Percentiles rank a stretch among this genome's conserved stretches.
phyloP scores from a whole-genome alignment of 2,329 filamentous ascomycete genomes.

The Rachicladosporium sp. region DNA sequence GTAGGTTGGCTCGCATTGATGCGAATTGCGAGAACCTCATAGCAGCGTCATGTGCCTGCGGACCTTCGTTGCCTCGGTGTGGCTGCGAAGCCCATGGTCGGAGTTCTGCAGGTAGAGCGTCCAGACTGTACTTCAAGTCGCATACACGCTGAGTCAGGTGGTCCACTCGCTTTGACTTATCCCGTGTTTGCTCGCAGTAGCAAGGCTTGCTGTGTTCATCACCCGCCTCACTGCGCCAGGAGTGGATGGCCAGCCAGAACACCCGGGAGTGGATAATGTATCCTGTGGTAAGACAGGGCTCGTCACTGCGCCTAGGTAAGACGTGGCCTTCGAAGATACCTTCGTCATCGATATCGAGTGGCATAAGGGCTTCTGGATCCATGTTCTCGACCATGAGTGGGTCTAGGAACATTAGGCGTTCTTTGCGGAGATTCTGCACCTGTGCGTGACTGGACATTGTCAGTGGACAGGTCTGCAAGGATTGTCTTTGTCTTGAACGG shows the following conservation, averaged over 20 bases:
- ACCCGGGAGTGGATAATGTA: slow-evolving; percentile 2
- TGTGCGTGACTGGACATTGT: not conserved
- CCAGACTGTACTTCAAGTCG: slow-evolving; percentile 3
- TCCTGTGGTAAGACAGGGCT: slow-evolving; percentile 3
- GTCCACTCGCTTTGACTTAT: not conserved
- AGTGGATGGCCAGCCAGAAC: slow-evolving; percentile 2
- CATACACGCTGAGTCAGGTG: slow-evolving; percentile 2
- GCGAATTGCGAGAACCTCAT: slow-evolving; percentile 1
- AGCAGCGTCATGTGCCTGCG: not conserved
- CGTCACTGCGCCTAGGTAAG: not conserved
- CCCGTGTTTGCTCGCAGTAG: not conserved
- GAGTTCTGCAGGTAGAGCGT: slow-evolving; percentile 2
- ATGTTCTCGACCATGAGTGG: slow-evolving; percentile 2
- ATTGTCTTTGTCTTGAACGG: not conserved
- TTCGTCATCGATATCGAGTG: slow-evolving; percentile 5
- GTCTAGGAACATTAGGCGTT: slow-evolving; percentile 3
- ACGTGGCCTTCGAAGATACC: slow-evolving; percentile 3
- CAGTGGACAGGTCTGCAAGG: not conserved
- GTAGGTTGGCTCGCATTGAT: slow-evolving; percentile 1
- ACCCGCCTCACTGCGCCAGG: not conserved
- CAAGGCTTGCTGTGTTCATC: too few relatives aligned
- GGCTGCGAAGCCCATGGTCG: slow-evolving; percentile 2
- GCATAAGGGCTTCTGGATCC: slow-evolving; percentile 3
- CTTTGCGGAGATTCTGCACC: slow-evolving; percentile 4
- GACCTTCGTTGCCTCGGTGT: not conserved